Evolutionary conservation across 2,329 filamentous ascomycete species (phyloP).

Genomic region (Westerdykella aurantiaca): DNA sequence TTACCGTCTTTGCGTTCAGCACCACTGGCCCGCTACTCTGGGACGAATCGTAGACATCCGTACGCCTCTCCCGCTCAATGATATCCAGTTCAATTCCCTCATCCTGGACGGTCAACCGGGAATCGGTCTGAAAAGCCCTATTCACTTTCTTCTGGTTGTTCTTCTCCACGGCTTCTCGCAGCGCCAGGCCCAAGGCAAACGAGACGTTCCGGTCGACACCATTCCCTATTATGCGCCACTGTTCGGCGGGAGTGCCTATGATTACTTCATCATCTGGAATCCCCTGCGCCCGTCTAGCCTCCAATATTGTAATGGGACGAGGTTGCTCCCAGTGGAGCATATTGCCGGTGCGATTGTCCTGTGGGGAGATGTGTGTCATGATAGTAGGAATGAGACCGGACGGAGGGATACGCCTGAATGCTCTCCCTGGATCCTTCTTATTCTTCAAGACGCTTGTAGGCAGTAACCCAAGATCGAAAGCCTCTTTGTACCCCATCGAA

Average conservation of each 20-base stretch:
- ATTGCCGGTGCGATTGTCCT: slow-evolving; percentile 53
- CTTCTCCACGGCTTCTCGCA: slow-evolving; percentile 31
- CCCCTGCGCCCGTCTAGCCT: slow-evolving; percentile 63
- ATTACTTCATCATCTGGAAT: slow-evolving; percentile 66
- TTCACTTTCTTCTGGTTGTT: neutral
- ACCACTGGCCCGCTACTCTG: neutral
- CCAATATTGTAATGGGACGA: slow-evolving; percentile 58
- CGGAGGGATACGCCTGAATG: slow-evolving; percentile 51
- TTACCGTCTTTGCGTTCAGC: neutral
- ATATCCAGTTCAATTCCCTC: neutral
- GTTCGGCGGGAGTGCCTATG: slow-evolving; percentile 50
- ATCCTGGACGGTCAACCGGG: neutral
- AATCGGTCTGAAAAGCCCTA: neutral
- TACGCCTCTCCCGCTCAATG: neutral
- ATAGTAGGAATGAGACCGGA: slow-evolving; percentile 57
- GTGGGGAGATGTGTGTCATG: slow-evolving; percentile 48
- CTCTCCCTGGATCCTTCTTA: slow-evolving; percentile 16
- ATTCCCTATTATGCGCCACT: slow-evolving; percentile 68
- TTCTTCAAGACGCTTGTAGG: slow-evolving; percentile 20
- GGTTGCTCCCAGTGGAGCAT: slow-evolving; percentile 62
- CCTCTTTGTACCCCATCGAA: slow-evolving; percentile 20
- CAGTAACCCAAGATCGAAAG: slow-evolving; percentile 36
- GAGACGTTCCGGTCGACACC: slow-evolving; percentile 66
- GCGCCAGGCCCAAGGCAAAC: slow-evolving; percentile 57
- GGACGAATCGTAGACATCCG: too few relatives aligned